These are phyloP conservation scores for Dactylellina haptotyla DNA, from an alignment of 2,329 filamentous ascomycete genomes.

Conservation along the genomic window DNA sequence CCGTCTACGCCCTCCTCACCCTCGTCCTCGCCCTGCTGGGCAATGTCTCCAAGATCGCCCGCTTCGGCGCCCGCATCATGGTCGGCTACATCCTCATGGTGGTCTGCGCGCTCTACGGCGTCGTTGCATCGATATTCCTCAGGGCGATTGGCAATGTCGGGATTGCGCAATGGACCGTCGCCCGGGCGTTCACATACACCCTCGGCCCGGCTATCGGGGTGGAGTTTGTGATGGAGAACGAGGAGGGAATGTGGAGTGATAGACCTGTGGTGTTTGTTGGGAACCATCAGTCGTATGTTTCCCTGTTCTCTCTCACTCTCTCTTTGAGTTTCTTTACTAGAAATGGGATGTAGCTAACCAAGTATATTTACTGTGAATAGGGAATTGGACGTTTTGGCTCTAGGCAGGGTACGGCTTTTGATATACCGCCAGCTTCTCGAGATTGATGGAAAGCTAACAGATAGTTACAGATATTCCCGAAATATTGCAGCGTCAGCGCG, in stretches of 20 bases:
- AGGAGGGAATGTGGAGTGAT: conserved; percentile 69
- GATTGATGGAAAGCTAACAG: background rate
- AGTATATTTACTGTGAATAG: conserved; percentile 39
- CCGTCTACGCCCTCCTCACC: conserved; percentile 55
- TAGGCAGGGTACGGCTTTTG: conserved; percentile 67
- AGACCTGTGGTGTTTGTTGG: conserved; percentile 90
- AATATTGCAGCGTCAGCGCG: conserved; percentile 90
- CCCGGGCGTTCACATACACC: conserved; percentile 78
- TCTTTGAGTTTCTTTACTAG: background rate
- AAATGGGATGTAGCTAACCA: background rate
- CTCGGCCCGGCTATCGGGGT: conserved; percentile 82
- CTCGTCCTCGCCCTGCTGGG: conserved; percentile 54
- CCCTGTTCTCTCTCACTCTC: conserved; percentile 55
- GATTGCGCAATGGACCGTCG: conserved; percentile 86
- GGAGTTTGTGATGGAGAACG: conserved; percentile 77
- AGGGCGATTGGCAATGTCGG: conserved; percentile 76
- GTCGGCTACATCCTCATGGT: conserved; percentile 73
- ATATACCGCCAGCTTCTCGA: background rate
- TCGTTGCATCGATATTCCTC: conserved; percentile 76
- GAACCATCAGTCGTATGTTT: conserved; percentile 81
- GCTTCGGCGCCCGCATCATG: conserved; percentile 75
- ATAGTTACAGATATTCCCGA: conserved; percentile 77
- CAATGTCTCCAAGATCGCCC: conserved; percentile 61
- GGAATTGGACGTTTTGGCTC: conserved; percentile 91
- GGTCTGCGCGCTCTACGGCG: conserved; percentile 75